These are phyloP conservation scores for Knoxia roxburghii DNA, from an alignment of 257 asterid species.

Conservation along the genomic window DNA sequence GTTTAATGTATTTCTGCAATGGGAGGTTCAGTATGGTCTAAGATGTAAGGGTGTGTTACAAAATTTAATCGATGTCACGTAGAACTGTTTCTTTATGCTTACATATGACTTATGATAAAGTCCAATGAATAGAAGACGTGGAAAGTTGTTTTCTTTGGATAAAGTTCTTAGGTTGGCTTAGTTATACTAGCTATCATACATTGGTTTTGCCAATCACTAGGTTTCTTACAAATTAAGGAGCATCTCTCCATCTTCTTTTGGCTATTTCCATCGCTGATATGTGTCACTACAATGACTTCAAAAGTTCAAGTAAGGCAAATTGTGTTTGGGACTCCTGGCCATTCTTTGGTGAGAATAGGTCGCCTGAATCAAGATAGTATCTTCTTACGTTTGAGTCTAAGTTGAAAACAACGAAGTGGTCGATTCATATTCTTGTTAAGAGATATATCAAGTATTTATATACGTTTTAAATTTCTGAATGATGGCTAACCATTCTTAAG, in stretches of 20 bases:
- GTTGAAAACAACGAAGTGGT: background rate
- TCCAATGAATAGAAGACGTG: background rate
- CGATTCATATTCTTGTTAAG: background rate
- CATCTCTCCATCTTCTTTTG: background rate
- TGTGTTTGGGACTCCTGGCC: background rate
- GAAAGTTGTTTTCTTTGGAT: background rate
- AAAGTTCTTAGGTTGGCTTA: too few species aligned
- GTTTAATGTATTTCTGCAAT: background rate
- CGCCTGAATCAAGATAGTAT: background rate
- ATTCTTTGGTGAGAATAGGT: background rate
- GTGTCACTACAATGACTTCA: background rate
- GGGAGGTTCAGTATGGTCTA: background rate
- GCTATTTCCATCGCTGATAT: background rate
- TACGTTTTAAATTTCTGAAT: background rate
- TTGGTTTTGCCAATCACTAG: background rate
- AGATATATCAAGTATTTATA: background rate
- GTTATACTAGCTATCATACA: background rate
- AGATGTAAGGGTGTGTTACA: background rate
- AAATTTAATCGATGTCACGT: background rate
- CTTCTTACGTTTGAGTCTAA: background rate
- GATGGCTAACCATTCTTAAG: background rate
- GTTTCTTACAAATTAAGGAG: too few species aligned
- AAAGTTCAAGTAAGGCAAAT: background rate
- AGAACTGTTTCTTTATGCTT: background rate
- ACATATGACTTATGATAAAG: background rate